phyloP scores from a whole-genome alignment of 345 rosid genomes.

The Camelina neglecta region DNA sequence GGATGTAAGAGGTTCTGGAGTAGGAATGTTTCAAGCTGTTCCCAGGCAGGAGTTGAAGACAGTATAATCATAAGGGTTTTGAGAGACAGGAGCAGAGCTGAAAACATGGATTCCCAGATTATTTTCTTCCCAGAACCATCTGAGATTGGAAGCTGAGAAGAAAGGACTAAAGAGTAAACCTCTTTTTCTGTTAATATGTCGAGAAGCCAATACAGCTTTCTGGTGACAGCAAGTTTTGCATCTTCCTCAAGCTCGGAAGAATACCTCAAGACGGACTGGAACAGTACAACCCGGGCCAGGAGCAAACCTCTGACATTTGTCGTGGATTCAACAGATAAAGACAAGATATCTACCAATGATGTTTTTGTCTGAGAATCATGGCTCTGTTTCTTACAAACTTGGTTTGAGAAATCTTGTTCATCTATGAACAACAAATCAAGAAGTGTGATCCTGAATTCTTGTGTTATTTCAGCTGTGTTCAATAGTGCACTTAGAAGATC shows the following conservation, averaged over 20 bases:
- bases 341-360: constrained; percentile 58
- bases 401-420: constrained; percentile 40
- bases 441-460: constrained; percentile 61
- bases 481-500: constrained; percentile 69
- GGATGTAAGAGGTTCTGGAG: constrained; percentile 85
- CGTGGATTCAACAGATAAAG: constrained; percentile 49
- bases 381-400: constrained; percentile 39
- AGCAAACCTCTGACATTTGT: constrained; percentile 46
- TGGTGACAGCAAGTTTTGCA: constrained; percentile 51
- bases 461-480: constrained; percentile 59
- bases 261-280: constrained; percentile 62
- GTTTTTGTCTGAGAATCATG: constrained; percentile 30
- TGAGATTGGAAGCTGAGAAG: constrained; percentile 62
- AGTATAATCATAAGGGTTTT: constrained; percentile 71
- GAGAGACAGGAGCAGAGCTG: constrained; percentile 64
- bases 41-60: constrained; percentile 71
- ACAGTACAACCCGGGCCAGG: constrained; percentile 61
- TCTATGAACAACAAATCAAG: constrained; percentile 65
- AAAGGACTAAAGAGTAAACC: constrained; percentile 68
- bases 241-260: constrained; percentile 59
- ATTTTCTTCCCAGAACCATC: constrained; percentile 59
- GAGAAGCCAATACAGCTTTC: constrained; percentile 76
- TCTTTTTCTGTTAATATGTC: constrained; percentile 59
- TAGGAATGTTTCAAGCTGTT: constrained; percentile 63
- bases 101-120: constrained; percentile 73